Conservation (phyloP, 108 stramenopile species). For the Ochromonas danica region DNA sequence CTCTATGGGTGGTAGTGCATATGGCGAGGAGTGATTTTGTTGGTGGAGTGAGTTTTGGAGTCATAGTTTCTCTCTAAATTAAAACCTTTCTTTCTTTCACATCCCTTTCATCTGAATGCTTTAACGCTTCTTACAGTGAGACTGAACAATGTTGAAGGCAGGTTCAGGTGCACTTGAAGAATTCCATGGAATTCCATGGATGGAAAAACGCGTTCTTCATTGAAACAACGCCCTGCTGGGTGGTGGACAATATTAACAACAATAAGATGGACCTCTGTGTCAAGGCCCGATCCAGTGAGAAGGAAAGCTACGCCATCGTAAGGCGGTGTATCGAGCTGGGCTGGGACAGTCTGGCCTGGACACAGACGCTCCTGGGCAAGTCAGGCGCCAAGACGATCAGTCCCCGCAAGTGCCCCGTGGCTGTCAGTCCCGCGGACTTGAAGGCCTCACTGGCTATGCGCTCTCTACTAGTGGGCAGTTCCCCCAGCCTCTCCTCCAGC, state of each 20-base stretch:
- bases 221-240: background rate
- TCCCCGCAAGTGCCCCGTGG: background rate
- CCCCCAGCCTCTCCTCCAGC: background rate
- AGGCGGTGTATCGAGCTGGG: background rate
- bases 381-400: background rate
- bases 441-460: background rate
- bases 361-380: background rate
- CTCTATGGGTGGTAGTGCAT: no score
- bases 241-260: background rate
- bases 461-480: no score
- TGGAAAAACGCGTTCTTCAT: no score
- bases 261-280: background rate
- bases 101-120: no score
- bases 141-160: no score
- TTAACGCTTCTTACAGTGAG: background rate
- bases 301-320: background rate
- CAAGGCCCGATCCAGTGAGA: background rate
- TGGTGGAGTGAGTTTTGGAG: no score
- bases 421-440: background rate
- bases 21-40: no score
- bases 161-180: no score
- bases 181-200: no score
- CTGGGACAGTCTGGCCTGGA: constrained; percentile 1
- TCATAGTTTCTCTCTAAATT: no score
- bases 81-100: no score